Conservation (phyloP, 495 filamentous ascomycete genomes). For the Aspergillus olivimuriae region DNA sequence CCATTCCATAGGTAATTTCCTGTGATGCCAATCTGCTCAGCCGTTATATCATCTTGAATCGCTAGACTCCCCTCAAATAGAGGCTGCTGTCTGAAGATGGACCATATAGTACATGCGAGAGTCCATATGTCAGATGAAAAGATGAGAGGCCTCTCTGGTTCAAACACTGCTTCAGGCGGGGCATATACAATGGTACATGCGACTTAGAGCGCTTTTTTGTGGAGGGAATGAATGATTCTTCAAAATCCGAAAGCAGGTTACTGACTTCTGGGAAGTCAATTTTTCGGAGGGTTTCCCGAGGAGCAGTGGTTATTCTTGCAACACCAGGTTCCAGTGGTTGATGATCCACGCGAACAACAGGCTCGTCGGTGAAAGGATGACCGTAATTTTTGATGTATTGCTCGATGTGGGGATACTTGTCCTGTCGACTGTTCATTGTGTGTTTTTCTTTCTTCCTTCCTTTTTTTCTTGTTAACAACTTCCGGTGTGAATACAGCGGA, state of each 20-base stretch:
- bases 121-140: constrained; percentile 35
- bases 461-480: too few species aligned
- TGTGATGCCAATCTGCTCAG: constrained; percentile 29
- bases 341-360: too few species aligned
- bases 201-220: constrained; percentile 23
- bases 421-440: too few species aligned
- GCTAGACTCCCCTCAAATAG: constrained; percentile 17
- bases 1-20: constrained; percentile 27
- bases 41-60: constrained; percentile 27
- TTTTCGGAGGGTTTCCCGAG: too few species aligned
- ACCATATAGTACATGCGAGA: constrained; percentile 28
- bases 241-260: constrained; percentile 35
- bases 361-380: too few species aligned
- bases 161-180: constrained; percentile 27
- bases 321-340: too few species aligned
- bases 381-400: too few species aligned
- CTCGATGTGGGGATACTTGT: too few species aligned
- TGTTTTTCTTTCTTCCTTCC: too few species aligned
- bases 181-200: constrained; percentile 24
- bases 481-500: too few species aligned
- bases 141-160: constrained; percentile 22
- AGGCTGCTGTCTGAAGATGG: constrained; percentile 17
- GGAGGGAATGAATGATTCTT: constrained; percentile 27
- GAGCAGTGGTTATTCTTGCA: too few species aligned
- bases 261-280: constrained; percentile 21